These are phyloP conservation scores for Chamaecyparis obtusa DNA, from an alignment of 75 land plant genomes.

Conservation along the genomic window DNA sequence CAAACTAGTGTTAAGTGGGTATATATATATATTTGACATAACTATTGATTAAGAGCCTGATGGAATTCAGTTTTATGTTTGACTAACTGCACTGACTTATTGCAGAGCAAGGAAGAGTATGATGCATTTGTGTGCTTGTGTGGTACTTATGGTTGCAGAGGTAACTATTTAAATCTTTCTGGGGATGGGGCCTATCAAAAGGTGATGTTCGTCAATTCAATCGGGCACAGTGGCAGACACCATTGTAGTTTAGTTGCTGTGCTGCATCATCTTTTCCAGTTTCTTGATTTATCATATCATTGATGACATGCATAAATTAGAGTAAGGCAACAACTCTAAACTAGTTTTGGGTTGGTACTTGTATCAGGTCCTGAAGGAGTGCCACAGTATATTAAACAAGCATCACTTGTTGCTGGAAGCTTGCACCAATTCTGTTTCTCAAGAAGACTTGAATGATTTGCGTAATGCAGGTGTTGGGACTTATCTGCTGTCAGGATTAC, in stretches of 20 bases:
- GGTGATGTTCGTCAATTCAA: constrained; percentile 35
- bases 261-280: not conserved
- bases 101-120: constrained; percentile 97
- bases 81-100: not conserved
- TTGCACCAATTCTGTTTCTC: constrained; percentile 61
- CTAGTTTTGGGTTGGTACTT: not conserved
- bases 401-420: constrained; percentile 82
- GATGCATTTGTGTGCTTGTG: constrained; percentile 94
- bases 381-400: constrained; percentile 82
- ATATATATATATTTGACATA: constrained; percentile 8
- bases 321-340: not conserved
- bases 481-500: constrained; percentile 86
- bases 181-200: constrained; percentile 89
- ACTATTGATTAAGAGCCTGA: not conserved
- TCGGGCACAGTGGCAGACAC: not conserved
- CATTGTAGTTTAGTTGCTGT: not conserved
- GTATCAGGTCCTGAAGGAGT: constrained; percentile 79
- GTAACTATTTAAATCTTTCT: constrained; percentile 89
- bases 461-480: constrained; percentile 85
- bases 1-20: no score
- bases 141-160: constrained; percentile 92
- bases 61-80: not conserved
- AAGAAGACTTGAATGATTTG: constrained; percentile 68
- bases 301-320: not conserved
- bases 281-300: not conserved